Base-by-base conservation (phyloP, 768 basidiomycete genomes). In the Leccinum broughii region DNA sequence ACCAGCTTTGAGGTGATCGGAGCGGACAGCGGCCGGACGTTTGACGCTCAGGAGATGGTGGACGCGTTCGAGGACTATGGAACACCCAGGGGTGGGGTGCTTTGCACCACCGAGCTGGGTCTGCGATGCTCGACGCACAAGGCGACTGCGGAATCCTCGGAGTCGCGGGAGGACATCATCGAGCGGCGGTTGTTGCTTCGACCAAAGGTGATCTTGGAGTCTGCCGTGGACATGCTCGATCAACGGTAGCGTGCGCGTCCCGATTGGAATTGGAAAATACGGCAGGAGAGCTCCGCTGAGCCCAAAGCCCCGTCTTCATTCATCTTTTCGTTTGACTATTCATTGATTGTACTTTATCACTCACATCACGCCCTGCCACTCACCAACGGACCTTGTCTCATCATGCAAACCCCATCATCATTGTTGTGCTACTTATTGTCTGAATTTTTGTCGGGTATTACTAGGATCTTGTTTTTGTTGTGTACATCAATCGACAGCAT, bases 201-300 rank as follows among this genome's bases (percentile, higher is more conserved):
- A 68, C 89, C 90, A n/a, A 91, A 89, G 70, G 88, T 91, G 3
- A 84, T 92, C 44, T 73, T 91, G 58, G 89, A 91, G 68, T 85
- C 85, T n/a, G 87, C 89, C 13, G 75, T 81, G 62, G 78, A 83
- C 52, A 76, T 81, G 64, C 73, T 83, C 51, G 78, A 79, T 54
- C 76, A 73, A 53, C 74, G 70, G 26, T 75, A 52, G 60, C 26
- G 5, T 30, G 37, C 34, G 37, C 48, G 37, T 15, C 64, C 34
- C 22, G 10, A 7, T 48, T n/a, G 8, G 20, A 44, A 41, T 57
- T 37, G 34, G 30, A 34, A 54, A 54, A 53, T 15, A 13, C 6
- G 6, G 8, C 2, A 35, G 35, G 13, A 35, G 32, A 2, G 35
- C 44, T 44, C 44, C n/a, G 20, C 15, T 44, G 8, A 4, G 22